phyloP scores from a whole-genome alignment of 2,329 filamentous ascomycete genomes.

The Sporothrix luriei region DNA sequence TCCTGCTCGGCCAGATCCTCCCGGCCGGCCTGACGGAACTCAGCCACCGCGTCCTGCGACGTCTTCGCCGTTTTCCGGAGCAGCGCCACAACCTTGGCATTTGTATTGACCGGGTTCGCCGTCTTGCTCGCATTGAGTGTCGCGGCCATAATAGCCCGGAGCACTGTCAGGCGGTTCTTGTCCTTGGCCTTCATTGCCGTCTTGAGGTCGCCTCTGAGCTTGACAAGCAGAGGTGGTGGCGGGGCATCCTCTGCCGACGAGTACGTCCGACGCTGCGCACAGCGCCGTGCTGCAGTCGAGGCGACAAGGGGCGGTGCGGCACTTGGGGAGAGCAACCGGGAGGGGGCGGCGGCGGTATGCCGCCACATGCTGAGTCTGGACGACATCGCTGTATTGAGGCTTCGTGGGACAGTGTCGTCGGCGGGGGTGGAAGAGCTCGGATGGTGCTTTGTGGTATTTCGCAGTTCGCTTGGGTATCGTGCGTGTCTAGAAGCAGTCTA shows the following conservation, averaged over 20 bases:
- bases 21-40: slow-evolving; percentile 66
- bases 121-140: slow-evolving; percentile 78
- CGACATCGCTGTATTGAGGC: slow-evolving; percentile 13
- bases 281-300: not conserved
- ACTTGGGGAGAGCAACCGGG: not conserved
- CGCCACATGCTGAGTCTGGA: slow-evolving; percentile 17
- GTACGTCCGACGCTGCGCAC: slow-evolving; percentile 35
- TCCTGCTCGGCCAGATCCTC: slow-evolving; percentile 73
- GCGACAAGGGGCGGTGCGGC: not conserved
- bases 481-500: not conserved
- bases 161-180: slow-evolving; percentile 64
- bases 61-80: slow-evolving; percentile 65
- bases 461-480: not conserved
- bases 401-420: not conserved
- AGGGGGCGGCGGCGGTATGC: slow-evolving; percentile 12
- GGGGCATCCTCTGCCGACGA: slow-evolving; percentile 45
- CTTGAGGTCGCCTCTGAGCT: slow-evolving; percentile 65
- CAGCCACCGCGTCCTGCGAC: slow-evolving; percentile 60
- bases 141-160: slow-evolving; percentile 68
- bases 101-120: slow-evolving; percentile 66
- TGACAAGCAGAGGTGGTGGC: slow-evolving; percentile 53
- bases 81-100: slow-evolving; percentile 68
- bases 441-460: not conserved
- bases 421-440: not conserved
- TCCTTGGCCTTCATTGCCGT: slow-evolving; percentile 68